A percentile compares a stretch with the other conserved stretches of the same genome.
These are phyloP conservation scores for Biscogniauxia mediterranea DNA, from an alignment of 2,329 filamentous ascomycete species.

Conservation along the genomic window DNA sequence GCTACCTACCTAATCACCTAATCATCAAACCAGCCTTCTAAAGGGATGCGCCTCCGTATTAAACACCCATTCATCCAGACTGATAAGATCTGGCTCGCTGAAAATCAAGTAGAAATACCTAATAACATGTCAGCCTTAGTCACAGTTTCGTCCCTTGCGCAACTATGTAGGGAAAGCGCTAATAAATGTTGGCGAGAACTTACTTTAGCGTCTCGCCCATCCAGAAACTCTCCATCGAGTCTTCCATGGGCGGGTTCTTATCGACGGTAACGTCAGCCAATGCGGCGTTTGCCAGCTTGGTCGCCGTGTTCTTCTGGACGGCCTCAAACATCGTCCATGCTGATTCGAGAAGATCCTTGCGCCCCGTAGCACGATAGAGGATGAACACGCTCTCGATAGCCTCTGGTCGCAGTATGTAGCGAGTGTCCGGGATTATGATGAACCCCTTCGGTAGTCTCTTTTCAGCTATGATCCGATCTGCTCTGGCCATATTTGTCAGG, in stretches of 20 bases:
- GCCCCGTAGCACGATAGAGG: constrained; percentile 27
- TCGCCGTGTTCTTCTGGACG: constrained; percentile 25
- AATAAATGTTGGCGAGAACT: constrained; percentile 2
- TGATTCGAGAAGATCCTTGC: constrained; percentile 21
- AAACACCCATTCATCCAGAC: constrained; percentile 24
- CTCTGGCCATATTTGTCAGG: constrained; percentile 8
- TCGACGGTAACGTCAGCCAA: constrained; percentile 24
- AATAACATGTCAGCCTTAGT: constrained; percentile 2
- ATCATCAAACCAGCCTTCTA: constrained; percentile 12
- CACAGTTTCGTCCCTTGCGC: not conserved
- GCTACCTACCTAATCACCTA: not conserved
- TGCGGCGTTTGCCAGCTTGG: constrained; percentile 26
- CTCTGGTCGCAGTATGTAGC: constrained; percentile 30
- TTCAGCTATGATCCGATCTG: constrained; percentile 20
- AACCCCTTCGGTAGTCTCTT: constrained; percentile 25
- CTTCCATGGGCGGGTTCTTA: constrained; percentile 12
- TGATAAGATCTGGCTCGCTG: constrained; percentile 22
- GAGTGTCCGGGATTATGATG: constrained; percentile 20
- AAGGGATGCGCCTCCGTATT: constrained; percentile 25
- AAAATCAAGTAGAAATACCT: constrained; percentile 27
- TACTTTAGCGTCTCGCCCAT: constrained; percentile 28
- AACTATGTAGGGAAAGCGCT: not conserved
- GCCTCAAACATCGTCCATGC: constrained; percentile 30
- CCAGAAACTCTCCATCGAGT: constrained; percentile 30
- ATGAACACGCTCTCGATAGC: constrained; percentile 32